phyloP scores from a whole-genome alignment of 371 early-diverging fungal genomes.

The Rhizopus microsporus region DNA sequence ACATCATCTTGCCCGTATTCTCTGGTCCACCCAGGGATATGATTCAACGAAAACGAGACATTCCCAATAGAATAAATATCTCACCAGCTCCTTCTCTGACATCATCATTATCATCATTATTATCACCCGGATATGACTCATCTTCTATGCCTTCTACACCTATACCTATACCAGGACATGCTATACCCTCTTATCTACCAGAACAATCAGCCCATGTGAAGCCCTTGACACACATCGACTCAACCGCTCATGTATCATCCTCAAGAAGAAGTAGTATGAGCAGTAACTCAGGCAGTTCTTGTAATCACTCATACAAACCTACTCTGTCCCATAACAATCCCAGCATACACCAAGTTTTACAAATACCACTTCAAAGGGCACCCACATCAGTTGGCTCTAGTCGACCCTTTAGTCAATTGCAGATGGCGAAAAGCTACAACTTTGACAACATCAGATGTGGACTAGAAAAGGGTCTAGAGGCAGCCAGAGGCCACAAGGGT shows the following conservation, averaged over 20 bases:
- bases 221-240: too few species aligned
- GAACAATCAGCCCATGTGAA: neutral
- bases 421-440: constrained; percentile 34
- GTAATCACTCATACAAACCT: neutral
- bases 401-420: neutral
- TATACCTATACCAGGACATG: neutral
- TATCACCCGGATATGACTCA: neutral
- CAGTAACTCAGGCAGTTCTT: neutral
- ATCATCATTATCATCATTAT: neutral
- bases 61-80: neutral
- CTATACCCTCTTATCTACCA: neutral
- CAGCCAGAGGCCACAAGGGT: constrained; percentile 37
- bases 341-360: constrained; percentile 14
- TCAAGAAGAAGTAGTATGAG: neutral
- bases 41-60: neutral
- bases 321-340: neutral
- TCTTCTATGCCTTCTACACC: neutral
- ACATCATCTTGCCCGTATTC: constrained; percentile 18
- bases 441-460: constrained; percentile 32
- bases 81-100: neutral
- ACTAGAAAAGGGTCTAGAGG: constrained; percentile 31
- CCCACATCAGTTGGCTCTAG: neutral
- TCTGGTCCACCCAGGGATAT: constrained; percentile 14
- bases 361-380: constrained; percentile 23
- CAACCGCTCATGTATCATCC: too few species aligned